Conservation (phyloP, 257 asterid genomes). For the Gentiana straminea region DNA sequence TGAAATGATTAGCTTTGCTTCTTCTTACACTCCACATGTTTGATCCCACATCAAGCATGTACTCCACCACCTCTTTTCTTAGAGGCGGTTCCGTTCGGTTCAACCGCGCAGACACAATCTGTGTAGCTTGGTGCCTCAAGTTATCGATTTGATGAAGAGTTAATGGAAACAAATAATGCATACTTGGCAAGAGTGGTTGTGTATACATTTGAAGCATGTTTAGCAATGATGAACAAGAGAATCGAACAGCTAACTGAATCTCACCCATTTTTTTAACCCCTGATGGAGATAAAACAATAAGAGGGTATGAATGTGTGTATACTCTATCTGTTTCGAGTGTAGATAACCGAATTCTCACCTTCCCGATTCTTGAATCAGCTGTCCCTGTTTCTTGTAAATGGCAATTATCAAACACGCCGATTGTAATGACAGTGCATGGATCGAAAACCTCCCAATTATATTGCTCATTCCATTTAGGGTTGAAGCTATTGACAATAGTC, state of each 20-base stretch:
- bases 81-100: constrained; percentile 75
- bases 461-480: constrained; percentile 85
- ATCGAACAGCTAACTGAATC: constrained; percentile 72
- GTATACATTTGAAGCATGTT: constrained; percentile 44
- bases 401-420: constrained; percentile 67
- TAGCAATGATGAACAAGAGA: constrained; percentile 50
- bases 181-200: constrained; percentile 50
- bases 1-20: constrained; percentile 60
- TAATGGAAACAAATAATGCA: constrained; percentile 64
- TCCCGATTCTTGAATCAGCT: constrained; percentile 64
- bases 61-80: constrained; percentile 69
- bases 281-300: constrained; percentile 45
- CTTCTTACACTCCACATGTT: constrained; percentile 78
- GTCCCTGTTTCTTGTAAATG: constrained; percentile 52
- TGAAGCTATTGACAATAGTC: constrained; percentile 46
- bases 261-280: constrained; percentile 87
- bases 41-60: constrained; percentile 88
- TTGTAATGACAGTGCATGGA: constrained; percentile 74
- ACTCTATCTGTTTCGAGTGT: constrained; percentile 65
- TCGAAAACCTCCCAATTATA: constrained; percentile 92
- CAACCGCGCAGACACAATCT: constrained; percentile 53
- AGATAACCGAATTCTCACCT: constrained; percentile 65
- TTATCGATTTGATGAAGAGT: constrained; percentile 49
- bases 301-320: constrained; percentile 75
- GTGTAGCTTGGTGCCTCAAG: constrained; percentile 71